phyloP scores from a whole-genome alignment of 1,139 yeast species.

The Zygosaccharomyces pseudobailii region DNA sequence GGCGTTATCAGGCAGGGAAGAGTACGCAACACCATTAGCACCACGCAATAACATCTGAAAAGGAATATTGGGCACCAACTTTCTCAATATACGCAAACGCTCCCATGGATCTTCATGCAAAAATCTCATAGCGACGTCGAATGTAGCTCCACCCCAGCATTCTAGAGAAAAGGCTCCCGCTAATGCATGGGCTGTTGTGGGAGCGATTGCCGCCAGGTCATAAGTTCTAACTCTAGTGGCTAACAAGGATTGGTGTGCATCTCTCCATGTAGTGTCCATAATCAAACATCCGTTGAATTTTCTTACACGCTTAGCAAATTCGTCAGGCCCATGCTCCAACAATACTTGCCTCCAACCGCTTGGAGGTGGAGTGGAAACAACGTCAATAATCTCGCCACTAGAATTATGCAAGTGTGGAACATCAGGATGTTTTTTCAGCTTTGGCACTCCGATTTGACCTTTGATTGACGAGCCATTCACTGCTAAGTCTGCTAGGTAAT shows the following conservation, averaged over 20 bases:
- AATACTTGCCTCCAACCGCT: constrained; percentile 91
- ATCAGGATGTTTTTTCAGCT: constrained; percentile 66
- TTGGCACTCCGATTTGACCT: constrained; percentile 93
- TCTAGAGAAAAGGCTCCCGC: constrained; percentile 91
- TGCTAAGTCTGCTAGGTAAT: constrained; percentile 84
- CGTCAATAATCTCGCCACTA: constrained; percentile 52
- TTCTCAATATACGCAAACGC: constrained; percentile 80
- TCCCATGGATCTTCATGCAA: constrained; percentile 99
- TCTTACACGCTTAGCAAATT: constrained; percentile 84
- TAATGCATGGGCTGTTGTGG: constrained; percentile 86
- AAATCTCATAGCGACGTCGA: constrained; percentile 97
- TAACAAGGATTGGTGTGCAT: constrained; percentile 96
- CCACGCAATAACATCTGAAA: constrained; percentile 99
- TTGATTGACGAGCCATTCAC: constrained; percentile 94
- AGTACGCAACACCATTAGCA: constrained; percentile 98
- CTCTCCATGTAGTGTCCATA: constrained; percentile 99
- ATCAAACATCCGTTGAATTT: constrained; percentile 77
- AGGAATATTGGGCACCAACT: constrained; percentile 93
- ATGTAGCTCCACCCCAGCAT: constrained; percentile 99
- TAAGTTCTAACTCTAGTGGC: constrained; percentile 97
- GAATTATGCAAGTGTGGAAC: constrained; percentile 69
- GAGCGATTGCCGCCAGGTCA: constrained; percentile 87
- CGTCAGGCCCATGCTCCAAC: constrained; percentile 80
- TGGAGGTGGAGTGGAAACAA: constrained; percentile 51
- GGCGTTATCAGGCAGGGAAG: constrained; percentile 96